Evolutionary conservation across 345 rosid species (phyloP).

Genomic region (Euphorbia tirucalli): DNA sequence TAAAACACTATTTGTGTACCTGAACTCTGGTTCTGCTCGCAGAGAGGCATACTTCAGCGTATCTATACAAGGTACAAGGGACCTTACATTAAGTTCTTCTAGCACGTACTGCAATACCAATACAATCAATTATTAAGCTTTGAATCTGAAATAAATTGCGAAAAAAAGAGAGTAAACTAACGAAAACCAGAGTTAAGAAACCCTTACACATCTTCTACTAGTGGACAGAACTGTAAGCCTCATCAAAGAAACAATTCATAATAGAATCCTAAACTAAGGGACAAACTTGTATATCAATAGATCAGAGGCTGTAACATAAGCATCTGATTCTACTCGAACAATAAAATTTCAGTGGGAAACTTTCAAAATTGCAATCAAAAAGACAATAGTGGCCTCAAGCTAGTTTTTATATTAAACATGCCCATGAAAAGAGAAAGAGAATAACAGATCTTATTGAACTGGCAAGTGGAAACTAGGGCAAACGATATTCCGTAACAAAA

Average conservation of each 20-base stretch:
- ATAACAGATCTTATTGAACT: background rate
- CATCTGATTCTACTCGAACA: background rate
- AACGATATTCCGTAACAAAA: background rate
- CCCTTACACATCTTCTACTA: background rate
- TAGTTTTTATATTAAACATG: background rate
- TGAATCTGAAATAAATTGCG: background rate
- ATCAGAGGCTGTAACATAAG: background rate
- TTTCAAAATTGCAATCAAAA: background rate
- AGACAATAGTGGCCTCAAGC: background rate
- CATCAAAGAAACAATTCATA: background rate
- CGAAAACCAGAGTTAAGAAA: background rate
- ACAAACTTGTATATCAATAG: background rate
- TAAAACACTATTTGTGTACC: constrained; percentile 42
- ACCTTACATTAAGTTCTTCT: constrained; percentile 87
- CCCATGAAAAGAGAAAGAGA: background rate
- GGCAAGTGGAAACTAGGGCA: background rate
- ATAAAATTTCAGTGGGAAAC: background rate
- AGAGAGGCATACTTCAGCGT: constrained; percentile 80
- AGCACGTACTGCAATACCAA: constrained; percentile 68
- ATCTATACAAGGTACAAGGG: constrained; percentile 75
- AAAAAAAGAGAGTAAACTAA: background rate
- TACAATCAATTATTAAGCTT: constrained; percentile 8
- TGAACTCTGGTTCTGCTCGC: constrained; percentile 96
- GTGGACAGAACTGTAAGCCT: background rate
- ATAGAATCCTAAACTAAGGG: background rate